Conservation (phyloP, 1,139 yeast species). For the Meyerozyma guilliermondii region DNA sequence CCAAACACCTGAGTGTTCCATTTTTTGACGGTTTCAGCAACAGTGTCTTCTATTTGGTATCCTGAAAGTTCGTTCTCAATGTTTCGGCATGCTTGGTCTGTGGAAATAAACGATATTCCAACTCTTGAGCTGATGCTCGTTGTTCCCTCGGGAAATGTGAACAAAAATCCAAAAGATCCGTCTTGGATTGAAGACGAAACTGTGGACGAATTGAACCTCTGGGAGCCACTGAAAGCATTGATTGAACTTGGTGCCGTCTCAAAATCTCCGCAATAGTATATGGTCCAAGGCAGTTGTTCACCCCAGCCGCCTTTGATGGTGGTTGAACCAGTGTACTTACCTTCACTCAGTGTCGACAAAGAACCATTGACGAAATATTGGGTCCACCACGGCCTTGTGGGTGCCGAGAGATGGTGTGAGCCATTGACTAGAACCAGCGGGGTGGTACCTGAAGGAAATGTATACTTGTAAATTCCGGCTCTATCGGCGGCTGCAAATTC, state of each 20-base stretch:
- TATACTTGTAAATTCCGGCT: slow-evolving; percentile 22
- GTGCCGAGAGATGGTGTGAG: slow-evolving; percentile 24
- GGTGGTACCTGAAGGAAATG: slow-evolving; percentile 12
- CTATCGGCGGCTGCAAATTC: slow-evolving; percentile 24
- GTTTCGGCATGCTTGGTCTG: slow-evolving; percentile 26
- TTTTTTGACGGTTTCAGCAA: slow-evolving; percentile 13
- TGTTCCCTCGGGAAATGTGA: slow-evolving; percentile 12
- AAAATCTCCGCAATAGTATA: slow-evolving; percentile 27
- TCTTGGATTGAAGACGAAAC: slow-evolving; percentile 9
- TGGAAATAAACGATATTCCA: slow-evolving; percentile 29
- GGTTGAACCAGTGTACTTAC: slow-evolving; percentile 19
- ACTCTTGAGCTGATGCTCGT: slow-evolving; percentile 17
- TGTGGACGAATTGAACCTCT: not conserved
- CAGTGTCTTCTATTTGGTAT: slow-evolving; percentile 17
- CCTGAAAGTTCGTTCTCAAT: slow-evolving; percentile 15
- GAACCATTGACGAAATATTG: slow-evolving; percentile 25
- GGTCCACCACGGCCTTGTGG: slow-evolving; percentile 26
- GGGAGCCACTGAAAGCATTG: slow-evolving; percentile 10
- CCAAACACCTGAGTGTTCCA: slow-evolving; percentile 27
- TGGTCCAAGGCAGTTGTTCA: slow-evolving; percentile 22
- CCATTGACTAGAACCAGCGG: slow-evolving; percentile 20
- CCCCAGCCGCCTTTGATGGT: slow-evolving; percentile 31
- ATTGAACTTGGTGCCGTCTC: slow-evolving; percentile 12
- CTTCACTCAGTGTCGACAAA: slow-evolving; percentile 13
- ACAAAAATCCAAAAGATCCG: slow-evolving; percentile 19